These are phyloP conservation scores for Strobilomyces echinocephalus DNA, from an alignment of 768 basidiomycete species.

Conservation along the genomic window DNA sequence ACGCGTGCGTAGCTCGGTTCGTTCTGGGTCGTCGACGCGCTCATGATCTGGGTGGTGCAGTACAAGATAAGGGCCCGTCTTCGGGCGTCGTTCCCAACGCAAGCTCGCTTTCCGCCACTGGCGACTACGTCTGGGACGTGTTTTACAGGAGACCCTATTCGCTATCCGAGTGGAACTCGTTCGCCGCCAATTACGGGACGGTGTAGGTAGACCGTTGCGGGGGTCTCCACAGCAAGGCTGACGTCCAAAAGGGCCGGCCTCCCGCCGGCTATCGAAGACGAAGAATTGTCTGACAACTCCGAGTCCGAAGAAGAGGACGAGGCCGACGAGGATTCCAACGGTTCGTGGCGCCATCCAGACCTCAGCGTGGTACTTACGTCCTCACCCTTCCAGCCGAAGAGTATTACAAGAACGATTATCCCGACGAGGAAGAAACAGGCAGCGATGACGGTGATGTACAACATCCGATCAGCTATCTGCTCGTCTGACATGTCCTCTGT, in stretches of 20 bases:
- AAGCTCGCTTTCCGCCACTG: background rate
- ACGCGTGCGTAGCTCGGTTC: constrained; percentile 39
- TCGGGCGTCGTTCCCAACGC: constrained; percentile 3
- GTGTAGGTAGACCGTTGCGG: constrained; percentile 41
- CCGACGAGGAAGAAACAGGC: constrained; percentile 57
- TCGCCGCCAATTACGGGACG: constrained; percentile 54
- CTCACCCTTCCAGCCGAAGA: constrained; percentile 55
- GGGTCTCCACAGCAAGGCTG: background rate
- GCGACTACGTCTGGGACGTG: constrained; percentile 80
- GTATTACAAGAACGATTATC: constrained; percentile 83
- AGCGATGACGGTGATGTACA: constrained; percentile 37
- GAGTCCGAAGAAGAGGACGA: constrained; percentile 69
- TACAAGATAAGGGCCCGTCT: constrained; percentile 22
- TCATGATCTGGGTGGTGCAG: constrained; percentile 12
- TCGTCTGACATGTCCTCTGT: constrained; percentile 1
- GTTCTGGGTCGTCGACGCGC: background rate
- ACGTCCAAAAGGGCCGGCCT: constrained; percentile 51
- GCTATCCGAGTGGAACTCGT: constrained; percentile 55
- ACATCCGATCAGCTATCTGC: background rate
- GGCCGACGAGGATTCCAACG: constrained; percentile 82
- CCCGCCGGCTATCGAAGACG: constrained; percentile 50
- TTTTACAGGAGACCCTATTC: constrained; percentile 69
- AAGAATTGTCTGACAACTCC: constrained; percentile 53
- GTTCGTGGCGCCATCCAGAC: constrained; percentile 32
- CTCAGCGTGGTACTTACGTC: background rate